Base-by-base conservation (phyloP, 257 asterid species). In the Apocynum venetum region DNA sequence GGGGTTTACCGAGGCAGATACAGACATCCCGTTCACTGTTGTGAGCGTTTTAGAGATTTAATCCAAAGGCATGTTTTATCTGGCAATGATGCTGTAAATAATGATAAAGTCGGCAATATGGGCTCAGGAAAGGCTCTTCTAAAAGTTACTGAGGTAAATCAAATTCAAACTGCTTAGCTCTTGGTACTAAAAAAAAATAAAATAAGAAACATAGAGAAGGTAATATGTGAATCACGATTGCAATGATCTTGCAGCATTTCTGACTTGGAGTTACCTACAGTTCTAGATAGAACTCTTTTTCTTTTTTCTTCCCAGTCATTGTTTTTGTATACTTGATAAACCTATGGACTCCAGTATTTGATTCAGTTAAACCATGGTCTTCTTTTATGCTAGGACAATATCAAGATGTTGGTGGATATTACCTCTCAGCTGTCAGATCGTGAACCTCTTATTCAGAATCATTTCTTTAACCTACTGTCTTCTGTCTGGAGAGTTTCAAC, bases 1-100 rank as follows among this genome's bases (percentile, higher is more conserved):
- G 99, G 99, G 67, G 82, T 79, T 74, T 96, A 88, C 80, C 84
- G 91, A 41, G 99, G 99, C 69, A 87, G 91, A 87, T 91, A 84
- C 80, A 97, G 98, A 67, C 92, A 91, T 85, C 97, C 94, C 73
- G 86, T 88, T 61, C 97, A 93, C 83, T 96, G 99, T 84, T 90
- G 95, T 56, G 99, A 96, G 88, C 92, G 99, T 82, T 91, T 87
- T 82, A 88, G 99, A 92, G 98, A 91, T 76, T 92, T 96, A 52
- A 77, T 88, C 35, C 99, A 96, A 75, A 93, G 86, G 86, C 87
- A 96, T 78, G 88, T 96, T 70, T 85, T 96, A 61, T 89, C 97
- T 47, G 81, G 78, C 47, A 80, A 81, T 74, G 99, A 93, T 74
- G 76, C 87, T 81, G 75, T 88, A 55, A 87, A 84, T 78, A 90